phyloP scores from a whole-genome alignment of 768 basidiomycete genomes.

The Lentinus tigrinus region DNA sequence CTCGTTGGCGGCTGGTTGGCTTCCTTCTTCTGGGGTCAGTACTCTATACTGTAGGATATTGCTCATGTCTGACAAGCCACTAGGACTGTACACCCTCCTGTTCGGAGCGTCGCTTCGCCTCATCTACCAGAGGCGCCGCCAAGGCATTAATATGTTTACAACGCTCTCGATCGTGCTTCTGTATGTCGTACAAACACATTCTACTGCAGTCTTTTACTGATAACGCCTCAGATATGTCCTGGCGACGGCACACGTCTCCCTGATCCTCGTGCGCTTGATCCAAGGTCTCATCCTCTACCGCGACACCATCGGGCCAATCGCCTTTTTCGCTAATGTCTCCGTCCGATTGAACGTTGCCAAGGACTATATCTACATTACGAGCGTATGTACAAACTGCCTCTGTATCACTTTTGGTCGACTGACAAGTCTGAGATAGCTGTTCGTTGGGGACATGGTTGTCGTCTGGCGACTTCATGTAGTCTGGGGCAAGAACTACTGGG shows the following conservation, averaged over 20 bases:
- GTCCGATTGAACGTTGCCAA: constrained; percentile 11
- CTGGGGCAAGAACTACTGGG: neutral
- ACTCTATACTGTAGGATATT: neutral
- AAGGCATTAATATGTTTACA: neutral
- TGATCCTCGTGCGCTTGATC: constrained; percentile 8
- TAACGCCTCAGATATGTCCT: constrained; percentile 1
- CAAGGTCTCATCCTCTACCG: constrained; percentile 9
- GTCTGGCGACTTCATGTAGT: constrained; percentile 10
- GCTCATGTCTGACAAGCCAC: neutral
- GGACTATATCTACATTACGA: constrained; percentile 15
- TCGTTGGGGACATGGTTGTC: constrained; percentile 6
- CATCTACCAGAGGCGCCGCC: no score
- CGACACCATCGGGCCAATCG: constrained; percentile 2
- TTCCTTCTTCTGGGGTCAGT: constrained; percentile 3
- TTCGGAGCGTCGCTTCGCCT: neutral
- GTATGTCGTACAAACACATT: neutral
- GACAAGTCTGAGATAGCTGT: neutral
- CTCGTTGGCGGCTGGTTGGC: constrained; percentile 2
- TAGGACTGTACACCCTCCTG: neutral
- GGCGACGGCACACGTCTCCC: constrained; percentile 9
- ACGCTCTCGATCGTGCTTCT: neutral
- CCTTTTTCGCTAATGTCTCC: constrained; percentile 9
- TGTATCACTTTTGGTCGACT: neutral
- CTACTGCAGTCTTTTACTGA: no score
- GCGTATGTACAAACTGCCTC: neutral